phyloP scores from a whole-genome alignment of 108 stramenopile species.

The Cyclotella distinguenda region DNA sequence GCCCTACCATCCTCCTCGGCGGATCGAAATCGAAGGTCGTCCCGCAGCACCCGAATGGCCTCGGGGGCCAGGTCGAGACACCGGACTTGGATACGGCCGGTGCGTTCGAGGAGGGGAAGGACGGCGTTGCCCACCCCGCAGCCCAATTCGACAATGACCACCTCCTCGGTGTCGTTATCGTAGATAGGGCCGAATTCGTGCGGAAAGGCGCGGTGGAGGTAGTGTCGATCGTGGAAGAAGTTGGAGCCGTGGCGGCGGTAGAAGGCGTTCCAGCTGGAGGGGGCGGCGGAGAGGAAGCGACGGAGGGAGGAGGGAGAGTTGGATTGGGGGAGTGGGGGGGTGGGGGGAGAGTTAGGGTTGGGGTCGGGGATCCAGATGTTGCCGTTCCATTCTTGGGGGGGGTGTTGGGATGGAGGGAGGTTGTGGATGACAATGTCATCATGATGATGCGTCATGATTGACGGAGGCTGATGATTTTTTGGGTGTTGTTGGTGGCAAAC shows the following conservation, averaged over 20 bases:
- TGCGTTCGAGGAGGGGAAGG: conserved; percentile 57
- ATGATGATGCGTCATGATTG: too few relatives aligned
- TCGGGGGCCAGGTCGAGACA: conserved; percentile 63
- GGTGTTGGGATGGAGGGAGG: too few relatives aligned
- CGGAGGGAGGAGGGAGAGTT: neutral
- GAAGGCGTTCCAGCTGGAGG: conserved; percentile 74
- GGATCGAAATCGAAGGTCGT: conserved; percentile 59
- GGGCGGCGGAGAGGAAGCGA: conserved; percentile 31
- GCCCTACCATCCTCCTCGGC: conserved; percentile 37
- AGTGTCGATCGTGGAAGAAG: conserved; percentile 90
- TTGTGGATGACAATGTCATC: too few relatives aligned
- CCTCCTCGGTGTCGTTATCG: neutral
- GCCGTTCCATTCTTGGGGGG: conserved; percentile 27
- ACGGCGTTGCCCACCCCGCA: conserved; percentile 91
- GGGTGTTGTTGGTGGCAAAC: too few relatives aligned
- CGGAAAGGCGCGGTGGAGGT: conserved; percentile 78
- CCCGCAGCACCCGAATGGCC: conserved; percentile 58
- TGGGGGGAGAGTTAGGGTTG: conserved; percentile 1
- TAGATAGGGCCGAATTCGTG: conserved; percentile 58
- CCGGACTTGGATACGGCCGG: conserved; percentile 28
- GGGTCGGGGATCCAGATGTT: conserved; percentile 34
- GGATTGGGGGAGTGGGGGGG: neutral
- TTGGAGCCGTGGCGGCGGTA: conserved; percentile 65
- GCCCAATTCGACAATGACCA: conserved; percentile 76
- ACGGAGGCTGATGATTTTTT: too few relatives aligned